A percentile compares a stretch with the other conserved stretches of the same genome.
These are phyloP conservation scores for Fusarium palustre DNA, from an alignment of 2,329 filamentous ascomycete genomes.

Conservation along the genomic window DNA sequence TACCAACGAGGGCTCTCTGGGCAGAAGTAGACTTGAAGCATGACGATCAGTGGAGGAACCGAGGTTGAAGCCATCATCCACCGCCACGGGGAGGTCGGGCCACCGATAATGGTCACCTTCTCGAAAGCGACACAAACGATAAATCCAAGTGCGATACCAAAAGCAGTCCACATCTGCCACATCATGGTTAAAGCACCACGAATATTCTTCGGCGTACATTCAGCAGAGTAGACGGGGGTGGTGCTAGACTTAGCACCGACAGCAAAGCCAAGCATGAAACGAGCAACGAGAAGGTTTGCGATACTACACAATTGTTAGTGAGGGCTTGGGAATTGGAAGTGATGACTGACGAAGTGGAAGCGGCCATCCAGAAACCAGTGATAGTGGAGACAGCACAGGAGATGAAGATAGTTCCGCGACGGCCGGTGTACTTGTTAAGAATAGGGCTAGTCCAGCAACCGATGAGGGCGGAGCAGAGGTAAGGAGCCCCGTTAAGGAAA, in stretches of 20 bases:
- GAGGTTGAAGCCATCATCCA: slow-evolving; percentile 64
- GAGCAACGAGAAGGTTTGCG: slow-evolving; percentile 48
- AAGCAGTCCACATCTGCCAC: slow-evolving; percentile 53
- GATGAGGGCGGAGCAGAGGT: slow-evolving; percentile 61
- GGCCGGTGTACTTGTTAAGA: slow-evolving; percentile 71
- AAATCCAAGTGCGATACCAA: slow-evolving; percentile 57
- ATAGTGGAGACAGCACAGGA: slow-evolving; percentile 66
- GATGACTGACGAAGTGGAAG: slow-evolving; percentile 59
- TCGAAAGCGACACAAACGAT: slow-evolving; percentile 51
- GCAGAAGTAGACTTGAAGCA: slow-evolving; percentile 65
- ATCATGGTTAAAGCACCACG: slow-evolving; percentile 56
- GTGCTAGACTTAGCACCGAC: slow-evolving; percentile 54
- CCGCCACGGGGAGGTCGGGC: slow-evolving; percentile 49
- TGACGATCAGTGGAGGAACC: slow-evolving; percentile 63
- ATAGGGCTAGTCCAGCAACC: slow-evolving; percentile 53
- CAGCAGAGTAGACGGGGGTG: slow-evolving; percentile 52
- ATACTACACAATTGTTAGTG: slow-evolving; percentile 1
- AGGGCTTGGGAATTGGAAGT: accelerated
- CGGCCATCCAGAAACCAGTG: slow-evolving; percentile 66
- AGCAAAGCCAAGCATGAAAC: slow-evolving; percentile 53
- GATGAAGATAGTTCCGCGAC: slow-evolving; percentile 73
- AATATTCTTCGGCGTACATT: slow-evolving; percentile 54
- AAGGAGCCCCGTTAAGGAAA: slow-evolving; percentile 66
- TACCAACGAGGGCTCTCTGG: slow-evolving; percentile 67
- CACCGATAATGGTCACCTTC: slow-evolving; percentile 50